These are phyloP conservation scores for Datura wrightii DNA, from an alignment of 257 asterid species.

Conservation along the genomic window DNA sequence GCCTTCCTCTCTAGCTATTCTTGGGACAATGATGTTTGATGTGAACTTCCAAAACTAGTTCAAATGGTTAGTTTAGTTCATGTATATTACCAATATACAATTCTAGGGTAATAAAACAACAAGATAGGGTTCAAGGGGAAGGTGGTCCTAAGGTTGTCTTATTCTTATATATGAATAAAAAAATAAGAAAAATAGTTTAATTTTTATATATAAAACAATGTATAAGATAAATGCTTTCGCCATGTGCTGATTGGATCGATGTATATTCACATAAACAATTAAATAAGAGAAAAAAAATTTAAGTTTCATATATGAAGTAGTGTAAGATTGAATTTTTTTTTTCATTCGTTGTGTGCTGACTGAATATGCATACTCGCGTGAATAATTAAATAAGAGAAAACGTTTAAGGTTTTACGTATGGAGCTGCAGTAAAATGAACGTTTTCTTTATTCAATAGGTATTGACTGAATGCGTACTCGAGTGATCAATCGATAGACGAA, in stretches of 20 bases:
- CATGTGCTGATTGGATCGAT: too few relatives aligned
- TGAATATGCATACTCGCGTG: too few relatives aligned
- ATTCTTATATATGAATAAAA: slow-evolving; percentile 34
- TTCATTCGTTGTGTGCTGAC: neutral
- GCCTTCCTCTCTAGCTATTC: neutral
- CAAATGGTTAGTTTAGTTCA: neutral
- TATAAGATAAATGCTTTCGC: too few relatives aligned
- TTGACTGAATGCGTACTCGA: neutral
- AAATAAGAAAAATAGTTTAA: too few relatives aligned
- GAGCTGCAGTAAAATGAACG: too few relatives aligned
- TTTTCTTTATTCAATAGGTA: too few relatives aligned
- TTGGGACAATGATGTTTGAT: slow-evolving; percentile 9
- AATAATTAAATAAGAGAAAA: too few relatives aligned
- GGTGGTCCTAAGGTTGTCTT: slow-evolving; percentile 31
- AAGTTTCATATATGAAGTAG: neutral
- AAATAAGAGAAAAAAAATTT: slow-evolving; percentile 28
- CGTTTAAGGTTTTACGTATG: too few relatives aligned
- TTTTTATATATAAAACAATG: too few relatives aligned
- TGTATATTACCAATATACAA: too few relatives aligned
- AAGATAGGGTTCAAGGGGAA: neutral
- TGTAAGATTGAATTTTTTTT: slow-evolving; percentile 5
- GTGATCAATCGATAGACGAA: neutral
- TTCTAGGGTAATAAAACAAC: neutral
- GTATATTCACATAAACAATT: neutral
- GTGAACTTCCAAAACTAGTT: neutral